Base-by-base conservation (phyloP, 179 eudicot species). In the Silene noctiflora region DNA sequence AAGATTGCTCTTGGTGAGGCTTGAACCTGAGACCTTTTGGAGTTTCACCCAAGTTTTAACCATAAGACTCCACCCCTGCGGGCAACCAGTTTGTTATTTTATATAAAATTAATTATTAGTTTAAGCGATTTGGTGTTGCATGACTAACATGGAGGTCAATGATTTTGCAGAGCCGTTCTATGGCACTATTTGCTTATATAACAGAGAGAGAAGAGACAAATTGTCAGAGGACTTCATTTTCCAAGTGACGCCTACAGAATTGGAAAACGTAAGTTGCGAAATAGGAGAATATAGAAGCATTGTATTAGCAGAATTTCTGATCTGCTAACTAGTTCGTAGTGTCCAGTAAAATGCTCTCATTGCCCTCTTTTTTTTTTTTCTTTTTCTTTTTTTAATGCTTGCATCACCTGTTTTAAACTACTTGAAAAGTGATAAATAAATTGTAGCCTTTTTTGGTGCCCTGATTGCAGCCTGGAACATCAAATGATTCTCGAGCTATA, bases 121-220 rank as follows among this genome's bases (percentile, higher is more conserved):
- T 6, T 33, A 44, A 19, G 19, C 39, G 55, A 77, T 51, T 81
- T 75, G 53, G 42, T 58, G 14, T 21, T 79, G 75, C 77, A 81
- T 73, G 42, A 42, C 68, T 81, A 67, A 78, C 35, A 65, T 44
- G 46, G 69, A 22, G 6, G 73, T 76, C 46, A 17, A 46, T 74
- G 39, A 14, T 84, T 77, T 85, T 88, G 88, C 84, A 95, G 99
- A 95, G 87, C 99, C 99, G 20, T 95, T 95, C 80, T 76, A 90
- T 83, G 99, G 99, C 67, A 95, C 98, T 60, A 93, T 95, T 73
- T 93, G 95, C 87, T 88, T 95, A 79, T 95, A 95, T 79, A 95
- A 95, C 83, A 87, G 88, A 85, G 99, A 93, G 87, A 93, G 96
- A 86, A 89, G 96, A 83, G 99, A 95, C 77, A 95, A 95, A 76